Evolutionary conservation across 768 basidiomycete species (phyloP), one percentile per base, ranked within the genome.

Genomic region (Tremella yokohamensis): DNA sequence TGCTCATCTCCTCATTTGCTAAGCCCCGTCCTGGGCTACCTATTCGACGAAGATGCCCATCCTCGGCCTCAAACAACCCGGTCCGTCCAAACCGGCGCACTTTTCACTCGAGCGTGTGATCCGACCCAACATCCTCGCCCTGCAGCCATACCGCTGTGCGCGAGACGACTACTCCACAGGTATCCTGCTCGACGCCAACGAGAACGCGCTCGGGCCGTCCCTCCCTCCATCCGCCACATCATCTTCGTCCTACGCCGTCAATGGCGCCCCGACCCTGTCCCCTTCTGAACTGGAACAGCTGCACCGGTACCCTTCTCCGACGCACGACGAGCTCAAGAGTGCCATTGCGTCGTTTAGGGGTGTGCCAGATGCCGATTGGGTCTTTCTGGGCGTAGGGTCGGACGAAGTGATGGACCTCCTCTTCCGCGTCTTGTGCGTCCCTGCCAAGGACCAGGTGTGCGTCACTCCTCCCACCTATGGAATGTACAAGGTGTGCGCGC

Each of bases 321-420:
- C 88, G 3, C 87, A 96, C 74, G 82, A 84, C 50, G 76, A 79
- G 26, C 85, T 99, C 68, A 96, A 96, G 74, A 58, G 78, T 3
- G 83, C 84, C 20, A 84, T 97, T 57, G 89, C 87, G 12, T 72
- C 79, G 3, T 79, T 97, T 38, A 84, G 96, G 15, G 81, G 81
- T 6, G 78, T 97, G 0, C 84, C 88, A 1, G 80, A 76, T 49
- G 78, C 79, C 40, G 81, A 85, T 57, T 82, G 89, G 68, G 83
- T 97, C 40, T 97, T 97, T 73, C 83, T 99, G 2, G 96, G 96
- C 2, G 96, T 98, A 0, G 96, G 96, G 1, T 91, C 89, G 0
- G 96, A 99, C 77, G 96, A 99, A 69, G 86, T 92, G 40, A 92
- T 98, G 65, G 96, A 99, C 73, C 79, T 98, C 54, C 80, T 98